Evolutionary conservation across 2,329 filamentous ascomycete species (phyloP), one percentile per base, ranked within the genome.

Genomic region (Xylaria sp.): DNA sequence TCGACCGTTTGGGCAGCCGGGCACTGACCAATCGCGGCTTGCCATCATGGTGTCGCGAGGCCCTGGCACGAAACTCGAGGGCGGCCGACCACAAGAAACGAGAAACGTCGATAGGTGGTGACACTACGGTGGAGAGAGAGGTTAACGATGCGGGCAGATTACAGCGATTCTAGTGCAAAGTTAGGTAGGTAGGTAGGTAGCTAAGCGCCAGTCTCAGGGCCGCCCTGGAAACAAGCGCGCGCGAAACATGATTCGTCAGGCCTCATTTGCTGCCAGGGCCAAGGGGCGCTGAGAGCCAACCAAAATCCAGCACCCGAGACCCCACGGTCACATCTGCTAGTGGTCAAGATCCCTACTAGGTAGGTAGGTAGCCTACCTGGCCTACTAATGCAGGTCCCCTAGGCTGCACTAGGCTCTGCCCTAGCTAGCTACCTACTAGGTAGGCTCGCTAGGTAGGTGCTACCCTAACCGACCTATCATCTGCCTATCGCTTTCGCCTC

Each of bases 11-110:
- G 19, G 14, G 35, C 59, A 50, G 54, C 40, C 55, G 47, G 33
- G 68, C 69, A 72, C 45, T 53, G 47, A 28, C 69, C 69, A 72
- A 72, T 69, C 45, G 52, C 38, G n/a, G 49, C n/a, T 61, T 58
- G 61, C 60, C 62, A 60, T 64, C 35, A 61, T 31, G 55, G 40
- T 38, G 2, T 28, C 23, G 25, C 55, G 57, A 61, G 62, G 37
- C 55, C 47, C 8, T 35, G 55, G 60, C 55, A 52, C 52, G 63
- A 57, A 55, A 46, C 38, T 60, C 51, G 53, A 61, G 33, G 47
- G 38, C 42, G 45, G 40, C 23, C 28, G 57, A 40, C 50, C 43
- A 56, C 23, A 37, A 59, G 46, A 35, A 31, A 28, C 19, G 42
- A 37, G 40, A 55, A n/a, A 63, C 67, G 61, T 65, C 60, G 61